Base-by-base conservation (phyloP, 495 filamentous ascomycete genomes). In the Penicillium bialowiezense region DNA sequence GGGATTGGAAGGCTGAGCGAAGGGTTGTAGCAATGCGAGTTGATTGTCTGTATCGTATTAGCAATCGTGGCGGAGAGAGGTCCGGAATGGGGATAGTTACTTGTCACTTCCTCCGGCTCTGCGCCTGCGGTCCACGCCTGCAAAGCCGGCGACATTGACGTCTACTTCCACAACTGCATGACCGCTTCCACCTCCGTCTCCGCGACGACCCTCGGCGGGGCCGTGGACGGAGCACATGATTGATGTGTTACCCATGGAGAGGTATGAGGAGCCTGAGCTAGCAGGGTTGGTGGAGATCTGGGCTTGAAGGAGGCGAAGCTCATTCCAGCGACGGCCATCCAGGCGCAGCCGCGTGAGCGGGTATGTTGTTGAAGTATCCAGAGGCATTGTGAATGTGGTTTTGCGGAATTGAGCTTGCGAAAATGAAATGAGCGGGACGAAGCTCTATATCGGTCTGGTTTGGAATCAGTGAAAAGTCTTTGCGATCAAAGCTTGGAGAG, bases 261-360 rank as follows among this genome's bases (percentile, higher is more conserved):
- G 77, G 68, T 95, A 96, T 42, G 82, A 84, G 19, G 86, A 91
- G 9, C 93, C 93, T 44, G 96, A 93, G 24, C 91, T 89, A 47
- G 90, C 83, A 20, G 90, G 83, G 69, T 96, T 92, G 17, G 89
- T 96, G 34, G 84, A 87, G 64, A 97, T 90, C 69, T 95, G 88
- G 31, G 87, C 92, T 70, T 86, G 82, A 36, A 97, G 75, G 24
- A 89, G 85, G 21, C 93, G 90, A 34, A 97, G 84, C 68, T 99
- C 93, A 72, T 99, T 99, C 95, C 95, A 99, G 38, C 93, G 83
- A 8, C 93, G 89, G 50, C 93, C 91, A 68, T 96, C 91, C 56
- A 95, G 87, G 63, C 91, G 90, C 51, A 97, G 84, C 56, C 86
- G 83, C 42, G 90, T 87, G 50, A 95, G 83, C 56, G 80, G 77